Base-by-base conservation (phyloP, 2,329 filamentous ascomycete genomes). In the Trichophyton simii region DNA sequence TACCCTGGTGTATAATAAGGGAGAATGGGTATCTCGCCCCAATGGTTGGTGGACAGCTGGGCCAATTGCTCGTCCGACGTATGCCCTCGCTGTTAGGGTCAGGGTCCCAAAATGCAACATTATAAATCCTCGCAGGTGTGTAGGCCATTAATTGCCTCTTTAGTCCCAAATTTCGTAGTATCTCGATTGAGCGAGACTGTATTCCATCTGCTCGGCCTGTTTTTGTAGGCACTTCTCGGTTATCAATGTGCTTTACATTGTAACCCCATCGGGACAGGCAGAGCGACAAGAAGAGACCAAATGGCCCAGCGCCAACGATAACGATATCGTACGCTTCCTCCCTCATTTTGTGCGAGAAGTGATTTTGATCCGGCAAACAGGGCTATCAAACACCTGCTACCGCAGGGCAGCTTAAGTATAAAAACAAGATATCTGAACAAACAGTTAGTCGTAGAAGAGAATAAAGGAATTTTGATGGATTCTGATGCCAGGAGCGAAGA, bases 211-310 rank as follows among this genome's bases (percentile, higher is more conserved):
- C 76, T 57, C 76, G 75, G 8, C 76, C 76, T 0, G 74, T 72
- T 63, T 76, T 74, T 18, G 76, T 67, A 1, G 72, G 72, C 0
- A 66, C 66, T 0, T 75, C 65, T 59, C 76, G 77, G 3, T 72
- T 69, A 63, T 79, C 77, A 25, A 78, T 90, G 76, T 96, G 90
- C 79, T 92, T 95, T 74, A 96, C 89, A 73, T 85, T 90, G 80
- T 96, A 96, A 20, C 91, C 91, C 89, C 91, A 96, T 77, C 91
- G 82, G 63, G 89, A 88, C 64, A 96, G 82, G 71, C 88, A 92
- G 34, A 91, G 91, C 7, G 90, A 94, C 25, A 96, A 82, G 76
- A 95, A 86, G 62, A 96, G 82, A 61, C 91, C 91, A 46, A 91
- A 90, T 3, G 91, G 91, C 15, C 91, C 91, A 61, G 91, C 91